These are phyloP conservation scores for Fusarium sp. DNA, from an alignment of 2,329 filamentous ascomycete genomes.

Conservation along the genomic window DNA sequence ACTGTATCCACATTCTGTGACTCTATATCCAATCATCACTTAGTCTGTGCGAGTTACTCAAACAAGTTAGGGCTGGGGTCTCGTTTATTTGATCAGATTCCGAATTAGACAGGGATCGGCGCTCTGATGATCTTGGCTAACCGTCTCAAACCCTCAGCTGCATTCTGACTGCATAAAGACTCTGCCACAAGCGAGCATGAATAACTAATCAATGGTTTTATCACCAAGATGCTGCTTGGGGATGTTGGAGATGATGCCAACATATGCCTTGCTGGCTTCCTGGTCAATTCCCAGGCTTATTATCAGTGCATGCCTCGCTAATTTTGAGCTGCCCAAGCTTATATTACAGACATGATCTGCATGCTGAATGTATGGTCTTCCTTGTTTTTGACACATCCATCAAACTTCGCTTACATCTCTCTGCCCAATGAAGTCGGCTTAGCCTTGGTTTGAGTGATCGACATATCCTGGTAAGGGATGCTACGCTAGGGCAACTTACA, in stretches of 20 bases:
- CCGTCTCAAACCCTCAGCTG: neutral
- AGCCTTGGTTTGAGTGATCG: neutral
- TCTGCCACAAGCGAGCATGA: neutral
- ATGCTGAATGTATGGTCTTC: neutral
- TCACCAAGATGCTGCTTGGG: neutral
- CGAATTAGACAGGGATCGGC: neutral
- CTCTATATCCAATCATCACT: slow-evolving; percentile 2
- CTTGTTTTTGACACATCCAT: neutral
- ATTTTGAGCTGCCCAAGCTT: neutral
- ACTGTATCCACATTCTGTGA: neutral
- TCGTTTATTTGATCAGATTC: neutral
- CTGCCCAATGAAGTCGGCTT: neutral
- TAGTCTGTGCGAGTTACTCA: slow-evolving; percentile 20
- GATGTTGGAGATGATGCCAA: fast-evolving
- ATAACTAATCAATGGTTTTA: neutral
- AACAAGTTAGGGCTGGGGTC: neutral
- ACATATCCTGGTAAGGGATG: neutral
- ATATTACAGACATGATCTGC: neutral
- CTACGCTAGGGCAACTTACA: neutral
- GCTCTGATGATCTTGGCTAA: neutral
- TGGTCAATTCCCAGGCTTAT: neutral
- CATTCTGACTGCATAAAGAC: neutral
- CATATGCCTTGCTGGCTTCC: neutral
- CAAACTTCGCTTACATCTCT: neutral
- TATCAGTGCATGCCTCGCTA: neutral